Percentiles rank a stretch among this genome's conserved stretches.
phyloP scores from a whole-genome alignment of 2,329 filamentous ascomycete genomes.

The Microsporum ferrugineum region DNA sequence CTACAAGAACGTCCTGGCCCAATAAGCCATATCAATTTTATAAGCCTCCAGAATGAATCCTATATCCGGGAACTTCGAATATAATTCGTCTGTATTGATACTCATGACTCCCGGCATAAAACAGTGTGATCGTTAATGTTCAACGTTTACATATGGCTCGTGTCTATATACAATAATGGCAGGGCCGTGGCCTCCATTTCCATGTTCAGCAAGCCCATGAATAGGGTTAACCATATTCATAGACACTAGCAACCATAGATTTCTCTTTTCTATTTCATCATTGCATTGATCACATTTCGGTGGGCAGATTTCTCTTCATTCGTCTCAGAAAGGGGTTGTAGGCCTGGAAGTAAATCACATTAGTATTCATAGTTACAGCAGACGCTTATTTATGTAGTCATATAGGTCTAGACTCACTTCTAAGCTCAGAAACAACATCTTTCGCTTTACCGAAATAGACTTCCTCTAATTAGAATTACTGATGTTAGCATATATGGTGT shows the following conservation, averaged over 20 bases:
- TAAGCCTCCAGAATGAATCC: no score
- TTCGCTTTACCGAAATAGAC: constrained; percentile 99
- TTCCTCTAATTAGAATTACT: constrained; percentile 48
- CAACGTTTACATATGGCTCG: background rate
- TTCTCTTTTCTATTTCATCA: constrained; percentile 29
- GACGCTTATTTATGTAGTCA: background rate
- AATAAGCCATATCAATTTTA: no score
- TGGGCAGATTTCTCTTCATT: constrained; percentile 76
- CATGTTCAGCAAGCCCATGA: background rate
- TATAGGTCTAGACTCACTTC: constrained; percentile 46
- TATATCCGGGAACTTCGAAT: background rate
- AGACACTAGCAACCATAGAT: background rate
- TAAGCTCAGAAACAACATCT: constrained; percentile 90
- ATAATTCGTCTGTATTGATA: background rate
- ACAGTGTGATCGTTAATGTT: background rate
- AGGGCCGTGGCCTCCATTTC: background rate
- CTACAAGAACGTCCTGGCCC: no score
- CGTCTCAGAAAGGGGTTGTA: constrained; percentile 70
- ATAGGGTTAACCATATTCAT: background rate
- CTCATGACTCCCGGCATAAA: background rate
- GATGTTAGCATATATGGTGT: constrained; percentile 13
- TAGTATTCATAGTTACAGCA: constrained; percentile 7
- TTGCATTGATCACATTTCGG: constrained; percentile 67
- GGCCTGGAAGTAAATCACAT: constrained; percentile 33
- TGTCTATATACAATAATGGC: background rate